These are phyloP conservation scores for Fusarium irregulare DNA, from an alignment of 2,329 filamentous ascomycete species.

Conservation along the genomic window DNA sequence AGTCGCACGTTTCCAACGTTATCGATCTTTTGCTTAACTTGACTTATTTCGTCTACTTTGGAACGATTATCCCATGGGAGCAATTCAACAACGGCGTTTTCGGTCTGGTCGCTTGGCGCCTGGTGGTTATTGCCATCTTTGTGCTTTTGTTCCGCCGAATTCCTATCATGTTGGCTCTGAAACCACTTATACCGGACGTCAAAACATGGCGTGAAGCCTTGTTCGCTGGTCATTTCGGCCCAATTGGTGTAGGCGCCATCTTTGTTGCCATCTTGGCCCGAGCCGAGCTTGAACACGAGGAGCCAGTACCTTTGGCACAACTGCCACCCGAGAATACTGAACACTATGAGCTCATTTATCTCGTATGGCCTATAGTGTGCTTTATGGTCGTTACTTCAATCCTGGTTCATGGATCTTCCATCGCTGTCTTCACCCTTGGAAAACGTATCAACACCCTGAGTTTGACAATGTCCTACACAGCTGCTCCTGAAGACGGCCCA, in stretches of 20 bases:
- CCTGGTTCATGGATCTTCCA: conserved; percentile 95
- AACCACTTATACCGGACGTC: conserved; percentile 93
- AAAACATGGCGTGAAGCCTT: conserved; percentile 98
- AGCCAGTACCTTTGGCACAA: conserved; percentile 77
- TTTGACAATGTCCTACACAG: conserved; percentile 95
- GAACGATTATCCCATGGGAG: conserved; percentile 96
- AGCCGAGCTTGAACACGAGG: conserved; percentile 85
- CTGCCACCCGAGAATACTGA: conserved; percentile 66
- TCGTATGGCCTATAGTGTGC: conserved; percentile 95
- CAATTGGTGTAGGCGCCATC: conserved; percentile 95
- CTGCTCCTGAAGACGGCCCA: conserved; percentile 86
- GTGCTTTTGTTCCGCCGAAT: conserved; percentile 97
- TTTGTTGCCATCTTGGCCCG: conserved; percentile 93
- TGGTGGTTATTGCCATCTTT: conserved; percentile 92
- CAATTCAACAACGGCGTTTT: conserved; percentile 82
- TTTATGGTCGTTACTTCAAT: conserved; percentile 97
- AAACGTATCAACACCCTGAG: conserved; percentile 98
- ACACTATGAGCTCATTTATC: conserved; percentile 77
- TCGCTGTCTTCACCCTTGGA: conserved; percentile 96
- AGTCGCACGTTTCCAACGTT: conserved; percentile 98
- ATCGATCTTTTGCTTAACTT: conserved; percentile 97
- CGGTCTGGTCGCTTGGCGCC: conserved; percentile 85
- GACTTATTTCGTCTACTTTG: conserved; percentile 97
- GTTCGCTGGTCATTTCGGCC: conserved; percentile 97
- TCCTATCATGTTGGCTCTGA: conserved; percentile 90